phyloP scores from a whole-genome alignment of 768 basidiomycete species.

The Tricholoma saponaceum region DNA sequence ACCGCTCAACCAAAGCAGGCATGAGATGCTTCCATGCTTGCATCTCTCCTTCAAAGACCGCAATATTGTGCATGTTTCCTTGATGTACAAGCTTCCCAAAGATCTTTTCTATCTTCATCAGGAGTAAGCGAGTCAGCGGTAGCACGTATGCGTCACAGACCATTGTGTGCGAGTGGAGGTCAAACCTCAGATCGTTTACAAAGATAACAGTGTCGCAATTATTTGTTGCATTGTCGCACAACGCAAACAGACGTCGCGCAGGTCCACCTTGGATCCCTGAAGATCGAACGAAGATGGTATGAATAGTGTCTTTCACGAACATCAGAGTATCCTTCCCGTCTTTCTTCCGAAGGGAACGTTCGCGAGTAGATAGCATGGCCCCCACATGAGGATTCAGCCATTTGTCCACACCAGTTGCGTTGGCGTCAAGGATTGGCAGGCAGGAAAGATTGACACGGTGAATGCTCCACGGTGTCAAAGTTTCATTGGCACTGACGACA shows the following conservation, averaged over 20 bases:
- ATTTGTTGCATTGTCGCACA: conserved; percentile 12
- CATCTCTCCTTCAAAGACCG: conserved; percentile 19
- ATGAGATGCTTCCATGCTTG: conserved; percentile 38
- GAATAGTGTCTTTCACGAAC: conserved; percentile 27
- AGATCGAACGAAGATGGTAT: conserved; percentile 16
- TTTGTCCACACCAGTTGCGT: conserved; percentile 11
- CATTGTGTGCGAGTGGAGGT: conserved; percentile 37
- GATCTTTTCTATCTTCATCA: conserved; percentile 3
- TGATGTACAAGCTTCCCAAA: conserved; percentile 7
- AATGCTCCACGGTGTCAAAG: conserved; percentile 12
- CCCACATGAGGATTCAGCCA: conserved; percentile 23
- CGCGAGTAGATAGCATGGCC: conserved; percentile 7
- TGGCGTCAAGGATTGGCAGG: conserved; percentile 17
- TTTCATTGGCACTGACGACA: conserved; percentile 8
- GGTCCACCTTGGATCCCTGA: conserved; percentile 16
- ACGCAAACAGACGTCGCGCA: conserved; percentile 16
- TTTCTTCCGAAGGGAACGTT: conserved; percentile 9
- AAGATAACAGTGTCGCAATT: conserved; percentile 31
- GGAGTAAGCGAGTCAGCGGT: conserved; percentile 19
- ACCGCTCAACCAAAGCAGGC: conserved; percentile 35
- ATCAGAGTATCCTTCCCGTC: conserved; percentile 15
- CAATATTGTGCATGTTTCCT: neutral
- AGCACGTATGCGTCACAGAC: conserved; percentile 37
- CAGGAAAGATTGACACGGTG: conserved; percentile 29
- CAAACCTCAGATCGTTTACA: conserved; percentile 32